phyloP scores from a whole-genome alignment of 2,329 filamentous ascomycete genomes.

The Camillea tinctor region DNA sequence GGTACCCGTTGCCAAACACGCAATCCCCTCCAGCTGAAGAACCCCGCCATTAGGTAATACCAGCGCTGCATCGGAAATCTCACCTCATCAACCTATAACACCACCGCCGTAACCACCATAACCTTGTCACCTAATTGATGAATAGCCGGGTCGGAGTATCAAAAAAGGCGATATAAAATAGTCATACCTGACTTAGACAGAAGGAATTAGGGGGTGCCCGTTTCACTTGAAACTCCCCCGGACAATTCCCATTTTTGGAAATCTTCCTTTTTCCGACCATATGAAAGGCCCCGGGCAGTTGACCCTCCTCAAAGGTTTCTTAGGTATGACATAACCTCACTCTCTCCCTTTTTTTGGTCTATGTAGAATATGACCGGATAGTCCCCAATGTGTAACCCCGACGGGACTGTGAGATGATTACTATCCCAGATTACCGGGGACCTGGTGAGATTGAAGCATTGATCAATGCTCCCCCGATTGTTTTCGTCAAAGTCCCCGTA shows the following conservation, averaged over 20 bases:
- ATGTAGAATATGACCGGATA: constrained; percentile 20
- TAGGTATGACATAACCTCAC: no score
- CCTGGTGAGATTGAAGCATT: neutral
- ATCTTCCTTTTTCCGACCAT: neutral
- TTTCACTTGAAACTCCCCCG: neutral
- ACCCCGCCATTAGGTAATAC: constrained; percentile 1
- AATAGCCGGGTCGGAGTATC: no score
- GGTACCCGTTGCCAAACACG: constrained; percentile 8
- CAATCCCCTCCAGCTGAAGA: neutral
- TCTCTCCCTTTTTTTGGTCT: no score
- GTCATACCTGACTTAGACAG: no score
- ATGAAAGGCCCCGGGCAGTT: neutral
- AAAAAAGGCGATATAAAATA: no score
- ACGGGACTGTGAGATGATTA: constrained; percentile 6
- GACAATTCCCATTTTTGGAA: neutral
- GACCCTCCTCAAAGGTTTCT: no score
- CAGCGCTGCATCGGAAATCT: constrained; percentile 5
- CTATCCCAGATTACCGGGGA: constrained; percentile 3
- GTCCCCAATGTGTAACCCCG: constrained; percentile 29
- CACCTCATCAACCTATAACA: constrained; percentile 9
- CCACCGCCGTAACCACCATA: neutral
- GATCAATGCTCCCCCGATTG: neutral
- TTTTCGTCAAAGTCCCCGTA: neutral
- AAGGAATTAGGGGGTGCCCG: no score
- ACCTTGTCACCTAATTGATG: no score